Conservation (phyloP, 2,329 filamentous ascomycete genomes). For the Passalora sequoiae region DNA sequence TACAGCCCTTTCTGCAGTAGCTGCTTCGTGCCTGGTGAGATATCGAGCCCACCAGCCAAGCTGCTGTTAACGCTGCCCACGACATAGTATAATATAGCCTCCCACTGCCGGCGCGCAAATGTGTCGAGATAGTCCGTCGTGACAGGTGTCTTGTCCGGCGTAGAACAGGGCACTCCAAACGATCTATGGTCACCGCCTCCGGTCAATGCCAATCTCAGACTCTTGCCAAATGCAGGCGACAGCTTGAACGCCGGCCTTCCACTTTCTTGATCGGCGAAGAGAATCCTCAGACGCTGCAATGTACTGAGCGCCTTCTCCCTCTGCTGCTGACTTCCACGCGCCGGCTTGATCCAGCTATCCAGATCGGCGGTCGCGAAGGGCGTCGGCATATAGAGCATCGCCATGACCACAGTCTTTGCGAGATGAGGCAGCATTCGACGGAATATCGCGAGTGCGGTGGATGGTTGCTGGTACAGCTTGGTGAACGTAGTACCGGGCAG, state of each 20-base stretch:
- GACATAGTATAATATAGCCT: constrained; percentile 92
- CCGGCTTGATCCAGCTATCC: constrained; percentile 76
- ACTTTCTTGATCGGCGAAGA: constrained; percentile 58
- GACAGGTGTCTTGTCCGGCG: constrained; percentile 58
- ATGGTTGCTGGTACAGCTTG: constrained; percentile 91
- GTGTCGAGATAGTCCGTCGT: constrained; percentile 71
- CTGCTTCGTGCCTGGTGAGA: constrained; percentile 70
- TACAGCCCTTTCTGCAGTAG: constrained; percentile 75
- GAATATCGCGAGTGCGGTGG: constrained; percentile 91
- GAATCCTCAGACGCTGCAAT: constrained; percentile 79
- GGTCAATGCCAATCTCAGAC: constrained; percentile 79
- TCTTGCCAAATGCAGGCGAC: constrained; percentile 74
- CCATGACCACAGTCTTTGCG: constrained; percentile 93
- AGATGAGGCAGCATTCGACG: constrained; percentile 92
- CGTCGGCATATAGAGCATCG: constrained; percentile 80
- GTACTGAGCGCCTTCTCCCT: constrained; percentile 79
- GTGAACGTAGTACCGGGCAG: constrained; percentile 84
- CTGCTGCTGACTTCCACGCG: constrained; percentile 43
- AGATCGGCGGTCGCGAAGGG: constrained; percentile 76
- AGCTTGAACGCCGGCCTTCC: constrained; percentile 69
- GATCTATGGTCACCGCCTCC: constrained; percentile 73
- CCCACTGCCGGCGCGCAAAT: constrained; percentile 86
- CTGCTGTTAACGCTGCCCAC: constrained; percentile 65
- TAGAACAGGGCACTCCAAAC: constrained; percentile 78
- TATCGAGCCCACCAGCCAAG: constrained; percentile 42